phyloP scores from a whole-genome alignment of 2,329 filamentous ascomycete species.

The Trichoderma sp. region DNA sequence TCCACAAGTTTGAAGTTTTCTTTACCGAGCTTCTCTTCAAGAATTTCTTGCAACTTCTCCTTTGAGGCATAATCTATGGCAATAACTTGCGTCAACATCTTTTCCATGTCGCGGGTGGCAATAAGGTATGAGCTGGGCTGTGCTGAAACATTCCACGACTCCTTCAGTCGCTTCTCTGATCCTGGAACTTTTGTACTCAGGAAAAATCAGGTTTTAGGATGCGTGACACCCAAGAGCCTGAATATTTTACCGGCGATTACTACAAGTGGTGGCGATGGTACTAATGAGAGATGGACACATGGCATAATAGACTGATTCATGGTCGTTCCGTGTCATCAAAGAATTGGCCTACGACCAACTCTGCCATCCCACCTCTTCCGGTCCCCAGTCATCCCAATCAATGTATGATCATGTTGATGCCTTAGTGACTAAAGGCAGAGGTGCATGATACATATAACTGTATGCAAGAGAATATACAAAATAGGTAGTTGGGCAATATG shows the following conservation, averaged over 20 bases:
- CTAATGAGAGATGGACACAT: background rate
- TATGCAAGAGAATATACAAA: too few relatives aligned
- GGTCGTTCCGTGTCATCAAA: background rate
- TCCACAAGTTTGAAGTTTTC: background rate
- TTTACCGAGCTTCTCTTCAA: background rate
- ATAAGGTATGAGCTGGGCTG: background rate
- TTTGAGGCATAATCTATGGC: slow-evolving; percentile 4
- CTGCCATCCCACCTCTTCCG: background rate
- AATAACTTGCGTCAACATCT: slow-evolving; percentile 12
- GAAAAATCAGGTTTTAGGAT: background rate
- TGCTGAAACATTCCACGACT: background rate
- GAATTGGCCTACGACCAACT: background rate
- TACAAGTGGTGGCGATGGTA: background rate
- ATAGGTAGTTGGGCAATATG: background rate
- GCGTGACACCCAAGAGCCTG: too few relatives aligned
- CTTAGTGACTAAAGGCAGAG: background rate
- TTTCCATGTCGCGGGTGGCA: background rate
- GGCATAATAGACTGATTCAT: background rate
- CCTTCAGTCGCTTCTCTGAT: background rate
- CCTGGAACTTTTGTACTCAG: background rate
- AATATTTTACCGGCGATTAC: too few relatives aligned
- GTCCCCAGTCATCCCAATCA: background rate
- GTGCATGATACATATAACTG: background rate
- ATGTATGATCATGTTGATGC: background rate
- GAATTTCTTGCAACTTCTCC: slow-evolving; percentile 5